Evolutionary conservation across 1,284 basidiomycete genomes (phyloP).

Genomic region (Sphagnurus paluster): DNA sequence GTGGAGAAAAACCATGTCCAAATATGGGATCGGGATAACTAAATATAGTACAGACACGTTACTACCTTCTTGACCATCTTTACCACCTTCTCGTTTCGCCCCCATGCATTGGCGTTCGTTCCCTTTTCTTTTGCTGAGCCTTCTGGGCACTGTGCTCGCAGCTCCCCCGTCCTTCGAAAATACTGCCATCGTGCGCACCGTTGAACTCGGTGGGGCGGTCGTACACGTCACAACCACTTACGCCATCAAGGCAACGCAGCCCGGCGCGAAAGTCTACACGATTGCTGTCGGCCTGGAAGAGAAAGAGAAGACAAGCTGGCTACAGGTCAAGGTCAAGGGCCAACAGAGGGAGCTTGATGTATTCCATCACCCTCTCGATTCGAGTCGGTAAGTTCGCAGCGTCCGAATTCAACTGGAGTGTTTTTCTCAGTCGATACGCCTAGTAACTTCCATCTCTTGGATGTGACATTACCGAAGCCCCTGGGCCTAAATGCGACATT

Average conservation of each 20-base stretch:
- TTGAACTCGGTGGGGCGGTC: conserved; percentile 86
- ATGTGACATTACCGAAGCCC: conserved; percentile 43
- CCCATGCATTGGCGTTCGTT: conserved; percentile 44
- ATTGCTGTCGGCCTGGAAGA: conserved; percentile 70
- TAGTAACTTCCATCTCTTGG: conserved; percentile 45
- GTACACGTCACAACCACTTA: conserved; percentile 88
- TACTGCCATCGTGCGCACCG: conserved; percentile 79
- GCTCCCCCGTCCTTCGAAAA: conserved; percentile 69
- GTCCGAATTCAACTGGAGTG: conserved; percentile 8
- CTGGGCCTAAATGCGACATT: conserved; percentile 51
- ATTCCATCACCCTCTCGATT: conserved; percentile 48
- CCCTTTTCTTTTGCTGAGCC: conserved; percentile 36
- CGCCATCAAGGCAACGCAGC: conserved; percentile 72
- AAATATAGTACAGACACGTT: conserved; percentile 33
- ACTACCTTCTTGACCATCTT: conserved; percentile 12
- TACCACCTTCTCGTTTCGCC: conserved; percentile 22
- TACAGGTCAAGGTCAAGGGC: conserved; percentile 79
- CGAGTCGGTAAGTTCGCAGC: conserved; percentile 45
- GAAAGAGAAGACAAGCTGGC: conserved; percentile 69
- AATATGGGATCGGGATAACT: conserved; percentile 18
- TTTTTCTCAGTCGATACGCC: conserved; percentile 8
- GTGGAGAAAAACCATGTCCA: no score
- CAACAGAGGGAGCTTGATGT: conserved; percentile 58
- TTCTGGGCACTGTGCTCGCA: conserved; percentile 27
- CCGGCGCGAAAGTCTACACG: conserved; percentile 64